Conservation (phyloP, 257 asterid genomes). For the Fraxinus cuspidata region DNA sequence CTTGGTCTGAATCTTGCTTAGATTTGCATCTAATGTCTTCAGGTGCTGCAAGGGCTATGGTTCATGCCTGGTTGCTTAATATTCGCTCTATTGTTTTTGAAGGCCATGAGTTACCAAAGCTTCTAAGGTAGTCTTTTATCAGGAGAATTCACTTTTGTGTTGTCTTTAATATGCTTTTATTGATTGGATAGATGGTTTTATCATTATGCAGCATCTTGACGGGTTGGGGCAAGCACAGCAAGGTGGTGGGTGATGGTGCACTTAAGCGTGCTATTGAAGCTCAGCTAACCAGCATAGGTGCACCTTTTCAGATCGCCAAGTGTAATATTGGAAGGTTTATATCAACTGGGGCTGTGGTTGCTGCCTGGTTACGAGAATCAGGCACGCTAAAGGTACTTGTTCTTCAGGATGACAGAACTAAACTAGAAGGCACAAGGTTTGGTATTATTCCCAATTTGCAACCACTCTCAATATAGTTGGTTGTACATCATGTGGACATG, state of each 20-base stretch:
- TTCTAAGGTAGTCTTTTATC: conserved; percentile 50
- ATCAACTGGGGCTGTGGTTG: conserved; percentile 72
- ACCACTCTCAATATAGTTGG: conserved; percentile 47
- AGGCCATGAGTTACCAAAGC: conserved; percentile 85
- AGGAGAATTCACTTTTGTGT: neutral
- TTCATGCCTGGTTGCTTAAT: conserved; percentile 87
- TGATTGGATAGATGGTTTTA: neutral
- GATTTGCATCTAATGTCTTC: conserved; percentile 96
- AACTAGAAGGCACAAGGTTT: conserved; percentile 31
- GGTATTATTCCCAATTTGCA: conserved; percentile 44
- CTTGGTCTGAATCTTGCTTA: conserved; percentile 78
- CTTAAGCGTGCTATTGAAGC: conserved; percentile 78
- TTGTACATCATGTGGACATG: conserved; percentile 16
- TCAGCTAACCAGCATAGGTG: conserved; percentile 74
- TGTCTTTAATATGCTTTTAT: neutral
- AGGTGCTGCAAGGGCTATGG: conserved; percentile 97
- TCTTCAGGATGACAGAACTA: conserved; percentile 67
- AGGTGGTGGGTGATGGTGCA: conserved; percentile 80
- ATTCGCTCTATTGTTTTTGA: conserved; percentile 67
- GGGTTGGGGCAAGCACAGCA: conserved; percentile 99
- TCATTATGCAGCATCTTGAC: conserved; percentile 70
- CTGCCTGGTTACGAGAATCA: conserved; percentile 87
- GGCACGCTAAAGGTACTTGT: conserved; percentile 75
- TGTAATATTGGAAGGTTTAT: conserved; percentile 83
- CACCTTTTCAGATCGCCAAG: conserved; percentile 77